A percentile compares a stretch with the other conserved stretches of the same genome.
These are phyloP conservation scores for Talaromyces rugulosus DNA, from an alignment of 2,329 filamentous ascomycete genomes.

Conservation along the genomic window DNA sequence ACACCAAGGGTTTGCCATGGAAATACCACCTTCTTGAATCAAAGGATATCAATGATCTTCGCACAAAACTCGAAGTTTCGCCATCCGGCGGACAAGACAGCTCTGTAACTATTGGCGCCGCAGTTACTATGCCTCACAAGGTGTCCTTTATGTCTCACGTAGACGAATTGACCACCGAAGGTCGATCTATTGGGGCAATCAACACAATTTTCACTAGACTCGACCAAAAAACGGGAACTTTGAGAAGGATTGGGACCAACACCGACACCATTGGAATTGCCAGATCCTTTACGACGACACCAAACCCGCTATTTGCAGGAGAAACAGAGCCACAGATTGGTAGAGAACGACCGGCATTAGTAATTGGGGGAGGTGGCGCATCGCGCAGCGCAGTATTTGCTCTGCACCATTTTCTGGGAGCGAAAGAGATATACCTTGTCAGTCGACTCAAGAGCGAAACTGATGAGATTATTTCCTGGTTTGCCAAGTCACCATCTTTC, in stretches of 20 bases:
- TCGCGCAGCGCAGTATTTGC: constrained; percentile 19
- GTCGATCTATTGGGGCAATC: constrained; percentile 15
- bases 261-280: constrained; percentile 72
- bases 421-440: constrained; percentile 18
- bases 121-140: constrained; percentile 78
- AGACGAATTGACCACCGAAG: constrained; percentile 64
- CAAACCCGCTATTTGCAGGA: neutral
- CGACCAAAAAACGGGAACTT: constrained; percentile 24
- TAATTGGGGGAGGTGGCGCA: constrained; percentile 20
- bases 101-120: constrained; percentile 46
- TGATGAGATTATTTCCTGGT: constrained; percentile 16
- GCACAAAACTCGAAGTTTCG: constrained; percentile 1
- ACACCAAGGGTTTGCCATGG: constrained; percentile 10
- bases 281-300: constrained; percentile 36
- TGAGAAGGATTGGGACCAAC: constrained; percentile 64
- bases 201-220: constrained; percentile 39
- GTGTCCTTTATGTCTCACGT: constrained; percentile 66
- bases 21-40: constrained; percentile 14
- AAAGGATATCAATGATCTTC: constrained; percentile 4
- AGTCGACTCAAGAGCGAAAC: constrained; percentile 20
- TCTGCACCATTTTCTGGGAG: constrained; percentile 18
- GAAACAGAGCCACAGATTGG: neutral
- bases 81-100: neutral
- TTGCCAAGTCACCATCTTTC: constrained; percentile 4
- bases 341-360: constrained; percentile 14